These are phyloP conservation scores for Stephanodiscus triporus DNA, from an alignment of 108 stramenopile genomes.

Conservation along the genomic window DNA sequence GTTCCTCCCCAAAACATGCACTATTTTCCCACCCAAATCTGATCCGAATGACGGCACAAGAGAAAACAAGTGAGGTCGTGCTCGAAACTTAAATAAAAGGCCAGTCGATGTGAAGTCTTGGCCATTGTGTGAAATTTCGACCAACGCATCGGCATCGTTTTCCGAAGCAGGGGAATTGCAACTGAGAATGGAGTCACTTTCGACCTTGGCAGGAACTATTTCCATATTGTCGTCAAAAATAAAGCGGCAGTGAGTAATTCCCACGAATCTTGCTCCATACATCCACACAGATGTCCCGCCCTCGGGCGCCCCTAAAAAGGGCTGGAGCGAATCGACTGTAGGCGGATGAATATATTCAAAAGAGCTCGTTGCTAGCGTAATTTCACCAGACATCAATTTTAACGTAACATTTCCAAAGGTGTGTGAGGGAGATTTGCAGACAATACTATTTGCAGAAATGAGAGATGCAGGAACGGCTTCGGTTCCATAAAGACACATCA, in stretches of 20 bases:
- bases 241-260: slow-evolving; percentile 42
- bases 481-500: slow-evolving; percentile 41
- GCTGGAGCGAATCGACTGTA: slow-evolving; percentile 16
- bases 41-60: slow-evolving; percentile 47
- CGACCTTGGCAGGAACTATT: slow-evolving; percentile 25
- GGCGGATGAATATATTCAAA: slow-evolving; percentile 49
- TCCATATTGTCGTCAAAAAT: slow-evolving; percentile 9
- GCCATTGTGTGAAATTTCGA: slow-evolving; percentile 44
- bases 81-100: slow-evolving; percentile 30
- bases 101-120: slow-evolving; percentile 24
- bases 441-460: slow-evolving; percentile 16
- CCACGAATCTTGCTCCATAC: slow-evolving; percentile 23
- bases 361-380: slow-evolving; percentile 15
- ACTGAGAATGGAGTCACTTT: slow-evolving; percentile 12
- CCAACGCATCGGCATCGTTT: slow-evolving; percentile 10
- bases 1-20: slow-evolving; percentile 37
- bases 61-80: slow-evolving; percentile 27
- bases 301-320: slow-evolving; percentile 29
- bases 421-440: slow-evolving; percentile 29
- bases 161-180: slow-evolving; percentile 27
- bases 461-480: slow-evolving; percentile 15
- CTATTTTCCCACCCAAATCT: slow-evolving; percentile 38
- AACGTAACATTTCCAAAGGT: slow-evolving; percentile 10
- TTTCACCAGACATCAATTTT: slow-evolving; percentile 21
- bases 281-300: slow-evolving; percentile 38